Evolutionary conservation across 2,329 filamentous ascomycete species (phyloP), one percentile per base, ranked within the genome.

Genomic region (Geosmithia putterillii): DNA sequence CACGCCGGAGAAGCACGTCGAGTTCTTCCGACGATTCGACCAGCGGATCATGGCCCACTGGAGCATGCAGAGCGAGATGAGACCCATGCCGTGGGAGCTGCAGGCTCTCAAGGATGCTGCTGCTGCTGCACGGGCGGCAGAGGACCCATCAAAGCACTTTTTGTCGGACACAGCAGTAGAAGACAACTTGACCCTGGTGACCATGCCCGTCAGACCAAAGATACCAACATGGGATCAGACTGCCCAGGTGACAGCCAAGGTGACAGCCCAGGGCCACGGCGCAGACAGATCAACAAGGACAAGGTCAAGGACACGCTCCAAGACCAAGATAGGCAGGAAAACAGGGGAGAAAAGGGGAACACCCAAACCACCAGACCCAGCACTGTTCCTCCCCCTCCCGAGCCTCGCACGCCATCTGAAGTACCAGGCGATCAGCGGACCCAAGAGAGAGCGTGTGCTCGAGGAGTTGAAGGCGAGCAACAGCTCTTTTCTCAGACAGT

Each of bases 1-100:
- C 21, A 57, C 50, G 2, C 59, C 60, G 1, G 45, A 50, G 34
- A 55, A 51, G 4, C 57, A 63, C 36, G 38, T 54, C 19, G 43
- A 52, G 9, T 55, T 63, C 23, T 64, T 64, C 43, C 43, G 51
- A 40, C 41, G 51, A 9, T 48, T 64, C 38, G 62, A 65, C 17
- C 19, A 42, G 32, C 22, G 46, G 21, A 55, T 57, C 21, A 20
- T 56, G 39, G 47, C 47, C 12, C 48, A 51, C 32, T 62, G 57
- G 55, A 45, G 50, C 4, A 46, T 47, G 3, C 48, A 53, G 17
- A 45, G 44, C n/a, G 38, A 41, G 4, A 15, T 44, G 15, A 41
- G 25, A 23, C 43, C 42, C 21, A 36, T 42, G 17, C 39, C 21
- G 9, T 35, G 36, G 28, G 38, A 40, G 19, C 42, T 44, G 2